Evolutionary conservation across 805 yeast species (phyloP), one percentile per base, ranked within the genome.

Genomic region (Zygosaccharomyces bailii): DNA sequence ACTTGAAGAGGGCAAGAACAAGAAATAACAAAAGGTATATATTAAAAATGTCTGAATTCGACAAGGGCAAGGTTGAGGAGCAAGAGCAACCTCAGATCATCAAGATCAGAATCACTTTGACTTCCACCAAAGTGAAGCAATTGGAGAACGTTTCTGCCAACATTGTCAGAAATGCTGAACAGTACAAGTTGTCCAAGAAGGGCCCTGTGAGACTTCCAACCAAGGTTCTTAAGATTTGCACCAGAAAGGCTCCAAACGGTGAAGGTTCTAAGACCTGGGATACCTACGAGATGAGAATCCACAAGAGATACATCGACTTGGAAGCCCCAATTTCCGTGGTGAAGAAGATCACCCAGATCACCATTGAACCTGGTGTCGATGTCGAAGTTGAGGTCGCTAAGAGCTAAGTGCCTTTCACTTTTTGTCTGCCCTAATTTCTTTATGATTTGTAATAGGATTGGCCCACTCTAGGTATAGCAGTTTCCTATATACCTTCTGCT

Each of bases 261-360:
- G 97, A 93, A 82, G 99, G 99, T 93, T 93, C 99, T 66, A 93
- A 93, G 91, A 93, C 99, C 68, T 93, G 97, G 97, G 99, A 93
- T 74, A 79, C 95, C 67, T 93, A 83, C 76, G 99, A 93, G 82
- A 86, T 93, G 96, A 91, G 97, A 86, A 89, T 93, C 82, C 99
- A 93, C 96, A 93, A 93, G 95, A 90, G 99, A 79, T 85, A 88
- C 75, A 88, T 93, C 70, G 96, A 90, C 79, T 82, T 93, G 74
- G 91, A 86, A 77, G 96, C 98, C 60, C 96, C 97, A 75, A 87
- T 96, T 69, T 76, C 79, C 57, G 74, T 82, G 61, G 96, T 91
- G 75, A 89, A 86, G 86, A 86, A 84, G 77, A 88, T 91, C 78
- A 90, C 98, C 66, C 90, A 90, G 73, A 85, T 89, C 84, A 87